Evolutionary conservation across 2,329 filamentous ascomycete species (phyloP), one percentile per base, ranked within the genome.

Genomic region (Zymoseptoria brevis): DNA sequence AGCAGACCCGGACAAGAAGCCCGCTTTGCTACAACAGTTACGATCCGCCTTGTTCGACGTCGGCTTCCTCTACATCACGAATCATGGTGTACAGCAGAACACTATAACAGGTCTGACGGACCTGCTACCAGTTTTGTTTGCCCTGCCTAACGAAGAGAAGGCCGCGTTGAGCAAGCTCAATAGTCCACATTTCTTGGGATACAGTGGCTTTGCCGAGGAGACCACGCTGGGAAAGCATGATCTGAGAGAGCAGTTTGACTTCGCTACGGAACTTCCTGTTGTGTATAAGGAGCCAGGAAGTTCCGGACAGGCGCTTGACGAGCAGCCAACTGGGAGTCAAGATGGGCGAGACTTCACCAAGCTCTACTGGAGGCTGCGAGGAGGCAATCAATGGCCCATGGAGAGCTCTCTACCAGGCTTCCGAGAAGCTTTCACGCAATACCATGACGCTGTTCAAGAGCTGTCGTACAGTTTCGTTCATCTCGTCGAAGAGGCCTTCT

Each of bases 121-220:
- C 7, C 67, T 70, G 7, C 68, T 82, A 2, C 79, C 80, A 1
- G 48, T 21, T 0, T 71, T 82, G 4, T 83, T 83, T 61, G 65
- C 69, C 1, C 69, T 81, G 1, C 63, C 75, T 0, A 54, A 65
- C 0, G 62, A 66, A 2, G 67, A 70, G 5, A 83, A 82, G 58
- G 66, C 68, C 0, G 64, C 64, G 1, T 68, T 81, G 8, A 77
- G 76, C 0, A 72, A 82, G 19, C 70, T 75, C 24, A 80, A 83
- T 24, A 85, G 81, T 1, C 81, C 83, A 8, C 83, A 85, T 66
- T 84, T 86, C 58, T 72, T 86, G 2, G 83, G 83, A 0, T 86
- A 85, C 67, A 83, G 80, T 61, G 77, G 74, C 0, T 76, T 77
- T 19, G 83, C 82, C 0, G 74, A 79, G 22, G 83, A 86, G 68